Conservation (phyloP, 257 asterid species). For the Voacanga thouarsii region DNA sequence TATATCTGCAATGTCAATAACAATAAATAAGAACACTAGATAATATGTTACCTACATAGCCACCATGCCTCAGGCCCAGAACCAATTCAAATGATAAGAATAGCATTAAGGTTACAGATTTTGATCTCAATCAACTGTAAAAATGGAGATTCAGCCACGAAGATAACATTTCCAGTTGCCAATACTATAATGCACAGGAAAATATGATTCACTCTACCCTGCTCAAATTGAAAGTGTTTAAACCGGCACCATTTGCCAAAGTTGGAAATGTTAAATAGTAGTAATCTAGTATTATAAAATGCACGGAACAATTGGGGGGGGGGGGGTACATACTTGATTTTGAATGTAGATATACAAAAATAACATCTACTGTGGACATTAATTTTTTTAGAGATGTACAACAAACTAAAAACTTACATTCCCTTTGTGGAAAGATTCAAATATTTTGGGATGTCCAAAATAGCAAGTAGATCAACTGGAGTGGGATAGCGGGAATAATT, state of each 20-base stretch:
- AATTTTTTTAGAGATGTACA: background rate
- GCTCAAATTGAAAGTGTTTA: background rate
- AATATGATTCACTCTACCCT: background rate
- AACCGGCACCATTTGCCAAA: background rate
- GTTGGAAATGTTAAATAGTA: background rate
- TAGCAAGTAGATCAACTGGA: background rate
- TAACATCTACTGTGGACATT: background rate
- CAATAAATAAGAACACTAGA: background rate
- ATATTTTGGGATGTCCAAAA: background rate
- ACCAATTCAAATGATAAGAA: background rate
- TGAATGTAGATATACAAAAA: background rate
- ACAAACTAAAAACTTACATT: background rate
- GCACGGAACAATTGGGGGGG: background rate
- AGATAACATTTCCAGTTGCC: background rate
- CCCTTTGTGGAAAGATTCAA: background rate
- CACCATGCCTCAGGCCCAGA: background rate
- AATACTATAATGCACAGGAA: background rate
- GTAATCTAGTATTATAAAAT: background rate
- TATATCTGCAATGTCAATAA: conserved; percentile 45
- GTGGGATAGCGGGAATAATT: background rate
- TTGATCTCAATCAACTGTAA: background rate
- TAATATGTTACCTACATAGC: background rate
- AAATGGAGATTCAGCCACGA: background rate
- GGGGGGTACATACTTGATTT: background rate
- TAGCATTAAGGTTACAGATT: background rate